phyloP scores from a whole-genome alignment of 2,329 filamentous ascomycete species.

The Thermomyces lanuginosus region DNA sequence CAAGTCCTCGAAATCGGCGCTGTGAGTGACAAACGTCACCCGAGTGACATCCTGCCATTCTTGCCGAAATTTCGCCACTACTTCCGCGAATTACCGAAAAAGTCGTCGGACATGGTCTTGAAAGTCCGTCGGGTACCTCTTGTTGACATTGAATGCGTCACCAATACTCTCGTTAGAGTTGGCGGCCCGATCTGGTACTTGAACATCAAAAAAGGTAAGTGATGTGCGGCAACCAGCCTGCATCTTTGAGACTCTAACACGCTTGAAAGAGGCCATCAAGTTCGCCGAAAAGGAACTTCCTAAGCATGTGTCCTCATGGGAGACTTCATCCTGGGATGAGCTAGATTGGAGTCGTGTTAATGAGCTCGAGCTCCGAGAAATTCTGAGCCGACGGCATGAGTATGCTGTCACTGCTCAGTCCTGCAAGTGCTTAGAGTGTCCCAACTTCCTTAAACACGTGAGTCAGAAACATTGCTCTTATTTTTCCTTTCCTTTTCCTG shows the following conservation, averaged over 20 bases:
- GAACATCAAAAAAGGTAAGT: constrained; percentile 34
- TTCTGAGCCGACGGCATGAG: constrained; percentile 54
- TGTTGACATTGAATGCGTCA: constrained; percentile 69
- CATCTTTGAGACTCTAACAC: constrained; percentile 1
- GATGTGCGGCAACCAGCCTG: too few species aligned
- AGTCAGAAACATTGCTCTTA: too few species aligned
- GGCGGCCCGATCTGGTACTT: constrained; percentile 32
- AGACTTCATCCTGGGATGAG: constrained; percentile 62
- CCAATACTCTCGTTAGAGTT: constrained; percentile 45
- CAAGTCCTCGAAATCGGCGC: constrained; percentile 65
- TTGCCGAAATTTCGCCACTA: constrained; percentile 51
- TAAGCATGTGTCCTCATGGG: constrained; percentile 58
- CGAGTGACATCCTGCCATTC: constrained; percentile 77
- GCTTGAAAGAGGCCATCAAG: constrained; percentile 32
- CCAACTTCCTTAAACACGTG: constrained; percentile 76
- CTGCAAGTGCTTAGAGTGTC: constrained; percentile 52
- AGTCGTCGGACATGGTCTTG: constrained; percentile 49
- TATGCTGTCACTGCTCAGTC: constrained; percentile 47
- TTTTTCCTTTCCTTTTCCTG: constrained; percentile 25
- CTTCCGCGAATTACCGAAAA: constrained; percentile 51
- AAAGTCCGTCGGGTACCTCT: constrained; percentile 56
- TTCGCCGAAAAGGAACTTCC: constrained; percentile 53
- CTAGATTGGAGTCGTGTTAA: constrained; percentile 67
- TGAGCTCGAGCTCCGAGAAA: constrained; percentile 64
- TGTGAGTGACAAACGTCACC: constrained; percentile 50